phyloP scores from a whole-genome alignment of 257 asterid species.

The Haberlea rhodopensis region DNA sequence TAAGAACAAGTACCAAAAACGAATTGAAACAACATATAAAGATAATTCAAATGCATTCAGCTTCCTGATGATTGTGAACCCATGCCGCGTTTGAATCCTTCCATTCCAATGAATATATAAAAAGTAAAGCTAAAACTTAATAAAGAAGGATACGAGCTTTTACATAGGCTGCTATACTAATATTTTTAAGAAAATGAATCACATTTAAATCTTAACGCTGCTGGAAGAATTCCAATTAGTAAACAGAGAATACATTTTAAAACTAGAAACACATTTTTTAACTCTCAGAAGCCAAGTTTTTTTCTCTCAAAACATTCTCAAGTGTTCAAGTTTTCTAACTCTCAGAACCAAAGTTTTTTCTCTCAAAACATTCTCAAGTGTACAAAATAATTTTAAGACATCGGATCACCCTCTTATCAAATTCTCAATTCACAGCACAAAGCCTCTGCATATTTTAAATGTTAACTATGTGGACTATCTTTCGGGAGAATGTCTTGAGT shows the following conservation, averaged over 20 bases:
- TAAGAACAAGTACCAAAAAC: conserved; percentile 23
- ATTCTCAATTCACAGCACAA: no score
- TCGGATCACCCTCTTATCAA: no score
- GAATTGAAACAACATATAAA: not conserved
- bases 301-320: no score
- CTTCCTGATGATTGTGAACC: not conserved
- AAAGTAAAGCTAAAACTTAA: not conserved
- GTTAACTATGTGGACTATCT: not conserved
- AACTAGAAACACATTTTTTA: no score
- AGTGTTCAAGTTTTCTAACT: not conserved
- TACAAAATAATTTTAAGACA: no score
- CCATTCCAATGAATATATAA: not conserved
- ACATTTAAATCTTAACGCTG: no score
- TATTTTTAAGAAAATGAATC: not conserved
- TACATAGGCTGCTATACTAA: not conserved
- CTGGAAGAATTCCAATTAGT: no score
- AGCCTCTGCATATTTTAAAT: not conserved
- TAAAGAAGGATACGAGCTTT: not conserved
- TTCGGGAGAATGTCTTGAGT: not conserved
- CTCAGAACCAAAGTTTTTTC: no score
- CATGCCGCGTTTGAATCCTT: conserved; percentile 3
- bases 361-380: no score
- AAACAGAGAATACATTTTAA: no score
- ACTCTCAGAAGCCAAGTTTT: no score
- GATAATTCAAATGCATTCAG: conserved; percentile 19